A percentile compares a stretch with the other conserved stretches of the same genome.
Conservation (phyloP, 2,329 filamentous ascomycete species). For the Lecanicillium sp. region DNA sequence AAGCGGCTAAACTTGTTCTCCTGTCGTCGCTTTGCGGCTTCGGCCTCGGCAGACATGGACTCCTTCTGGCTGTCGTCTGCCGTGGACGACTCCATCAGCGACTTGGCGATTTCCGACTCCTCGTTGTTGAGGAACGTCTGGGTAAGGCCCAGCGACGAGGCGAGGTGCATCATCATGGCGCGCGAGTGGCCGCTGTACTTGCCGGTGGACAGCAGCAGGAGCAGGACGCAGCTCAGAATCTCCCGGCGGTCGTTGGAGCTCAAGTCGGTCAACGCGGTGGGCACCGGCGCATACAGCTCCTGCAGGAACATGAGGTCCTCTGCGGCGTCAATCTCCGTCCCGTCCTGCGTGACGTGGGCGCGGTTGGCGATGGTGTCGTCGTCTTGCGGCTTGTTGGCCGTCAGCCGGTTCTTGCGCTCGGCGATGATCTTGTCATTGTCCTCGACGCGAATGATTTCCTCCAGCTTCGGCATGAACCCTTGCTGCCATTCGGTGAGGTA, state of each 20-base stretch:
- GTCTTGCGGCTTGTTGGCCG: constrained; percentile 30
- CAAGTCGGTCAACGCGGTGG: constrained; percentile 48
- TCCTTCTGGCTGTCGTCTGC: constrained; percentile 30
- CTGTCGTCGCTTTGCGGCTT: constrained; percentile 65
- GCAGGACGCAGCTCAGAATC: constrained; percentile 60
- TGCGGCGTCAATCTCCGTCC: constrained; percentile 22
- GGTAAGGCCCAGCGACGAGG: constrained; percentile 58
- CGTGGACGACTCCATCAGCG: constrained; percentile 59
- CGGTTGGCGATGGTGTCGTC: constrained; percentile 26
- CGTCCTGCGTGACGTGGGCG: constrained; percentile 28
- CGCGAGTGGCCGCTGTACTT: constrained; percentile 70
- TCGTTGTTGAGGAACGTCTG: constrained; percentile 56
- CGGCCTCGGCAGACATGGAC: constrained; percentile 64
- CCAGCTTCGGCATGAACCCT: constrained; percentile 60
- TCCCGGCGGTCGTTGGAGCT: constrained; percentile 51
- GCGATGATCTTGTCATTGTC: constrained; percentile 39
- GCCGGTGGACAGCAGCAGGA: constrained; percentile 64
- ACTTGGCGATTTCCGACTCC: constrained; percentile 69
- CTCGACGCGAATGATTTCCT: constrained; percentile 53
- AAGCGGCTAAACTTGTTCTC: constrained; percentile 62
- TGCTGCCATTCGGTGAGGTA: constrained; percentile 75
- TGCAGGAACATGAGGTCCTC: constrained; percentile 39
- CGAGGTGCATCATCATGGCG: constrained; percentile 57
- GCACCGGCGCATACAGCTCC: constrained; percentile 43
- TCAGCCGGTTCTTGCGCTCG: constrained; percentile 37